These are phyloP conservation scores for Astrothelium subdiscretum DNA, from an alignment of 495 filamentous ascomycete genomes.

Conservation along the genomic window DNA sequence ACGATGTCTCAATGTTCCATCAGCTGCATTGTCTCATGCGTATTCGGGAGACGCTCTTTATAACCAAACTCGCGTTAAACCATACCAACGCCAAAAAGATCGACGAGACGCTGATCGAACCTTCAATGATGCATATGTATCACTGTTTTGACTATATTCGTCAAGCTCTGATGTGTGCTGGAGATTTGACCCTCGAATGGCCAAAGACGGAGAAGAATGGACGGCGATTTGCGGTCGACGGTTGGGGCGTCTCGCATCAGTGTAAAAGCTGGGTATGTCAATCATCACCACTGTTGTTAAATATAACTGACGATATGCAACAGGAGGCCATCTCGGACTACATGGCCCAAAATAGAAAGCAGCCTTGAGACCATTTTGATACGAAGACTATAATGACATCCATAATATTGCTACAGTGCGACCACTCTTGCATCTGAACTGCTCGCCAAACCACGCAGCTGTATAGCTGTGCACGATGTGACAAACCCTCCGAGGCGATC, in stretches of 20 bases:
- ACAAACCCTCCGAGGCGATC: background rate
- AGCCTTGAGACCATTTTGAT: background rate
- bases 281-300: constrained; percentile 3
- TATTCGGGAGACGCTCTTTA: constrained; percentile 9
- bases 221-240: constrained; percentile 11
- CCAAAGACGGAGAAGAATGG: constrained; percentile 9
- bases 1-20: constrained; percentile 17
- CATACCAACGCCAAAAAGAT: constrained; percentile 5
- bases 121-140: constrained; percentile 9
- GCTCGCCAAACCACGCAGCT: background rate
- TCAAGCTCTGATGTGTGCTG: constrained; percentile 17
- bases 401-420: background rate
- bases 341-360: background rate
- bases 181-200: constrained; percentile 16
- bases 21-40: constrained; percentile 15
- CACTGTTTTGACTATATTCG: constrained; percentile 19
- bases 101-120: constrained; percentile 4
- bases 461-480: background rate
- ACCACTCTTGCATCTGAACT: background rate
- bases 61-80: constrained; percentile 3
- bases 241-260: constrained; percentile 14
- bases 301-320: background rate
- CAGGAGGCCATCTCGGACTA: background rate
- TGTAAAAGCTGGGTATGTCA: constrained; percentile 11
- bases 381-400: background rate